Conservation (phyloP, 2,329 filamentous ascomycete genomes). For the Neurospora crassa region DNA sequence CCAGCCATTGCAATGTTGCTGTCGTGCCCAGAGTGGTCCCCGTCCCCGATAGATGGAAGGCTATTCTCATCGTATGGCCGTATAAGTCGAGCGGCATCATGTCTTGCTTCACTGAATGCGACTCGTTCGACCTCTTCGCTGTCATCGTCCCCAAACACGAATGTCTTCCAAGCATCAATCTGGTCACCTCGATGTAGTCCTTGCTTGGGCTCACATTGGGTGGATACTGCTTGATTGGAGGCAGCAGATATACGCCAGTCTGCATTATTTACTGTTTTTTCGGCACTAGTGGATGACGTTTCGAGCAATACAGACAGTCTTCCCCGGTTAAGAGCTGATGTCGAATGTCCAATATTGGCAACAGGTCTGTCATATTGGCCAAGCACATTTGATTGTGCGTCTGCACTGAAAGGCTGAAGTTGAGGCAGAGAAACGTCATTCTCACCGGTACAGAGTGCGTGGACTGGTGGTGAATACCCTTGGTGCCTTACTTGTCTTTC, state of each 20-base stretch:
- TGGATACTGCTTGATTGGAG: neutral
- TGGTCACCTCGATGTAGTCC: constrained; percentile 4
- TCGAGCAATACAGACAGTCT: neutral
- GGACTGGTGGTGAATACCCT: neutral
- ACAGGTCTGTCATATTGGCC: neutral
- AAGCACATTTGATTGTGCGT: neutral
- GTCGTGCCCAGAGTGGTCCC: neutral
- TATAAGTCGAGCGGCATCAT: constrained; percentile 12
- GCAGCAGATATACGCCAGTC: neutral
- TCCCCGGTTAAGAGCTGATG: neutral
- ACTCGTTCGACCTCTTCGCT: constrained; percentile 12
- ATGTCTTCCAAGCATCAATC: constrained; percentile 19
- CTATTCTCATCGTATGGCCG: constrained; percentile 9
- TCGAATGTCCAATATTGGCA: neutral
- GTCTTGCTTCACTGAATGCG: constrained; percentile 15
- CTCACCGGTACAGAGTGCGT: neutral
- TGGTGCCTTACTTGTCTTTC: constrained; percentile 1
- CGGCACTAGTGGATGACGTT: neutral
- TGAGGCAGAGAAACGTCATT: neutral
- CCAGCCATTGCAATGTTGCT: constrained; percentile 9
- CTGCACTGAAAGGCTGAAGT: neutral
- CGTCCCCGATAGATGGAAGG: neutral
- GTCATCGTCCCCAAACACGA: constrained; percentile 17
- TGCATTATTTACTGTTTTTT: neutral
- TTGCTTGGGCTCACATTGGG: neutral